Evolutionary conservation across 2,329 filamentous ascomycete species (phyloP), one percentile per base, ranked within the genome.

Genomic region (Ceratocystis ficicola): DNA sequence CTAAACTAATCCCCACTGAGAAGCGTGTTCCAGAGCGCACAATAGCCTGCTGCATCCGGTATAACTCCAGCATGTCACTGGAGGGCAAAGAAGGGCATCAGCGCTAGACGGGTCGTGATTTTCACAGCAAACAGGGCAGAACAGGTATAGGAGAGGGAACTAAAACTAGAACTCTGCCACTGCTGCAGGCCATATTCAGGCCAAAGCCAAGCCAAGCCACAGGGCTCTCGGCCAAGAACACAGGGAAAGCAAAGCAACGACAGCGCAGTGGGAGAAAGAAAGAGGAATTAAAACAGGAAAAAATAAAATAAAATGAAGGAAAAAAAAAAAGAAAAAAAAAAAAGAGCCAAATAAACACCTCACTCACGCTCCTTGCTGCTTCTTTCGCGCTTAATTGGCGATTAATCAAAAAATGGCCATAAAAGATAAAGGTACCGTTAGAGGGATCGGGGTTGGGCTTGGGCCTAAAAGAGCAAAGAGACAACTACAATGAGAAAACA

Each of bases 141-240:
- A 41, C 36, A 41, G 36, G 36, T 1, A 41, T 12, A 41, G 36
- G 36, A 52, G 22, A n/a, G 22, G 22, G 48, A 52, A 22, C 50
- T 22, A 12, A 55, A 22, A 55, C 50, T 55, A 55, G 50, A 55
- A 10, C 50, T 55, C 20, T 15, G 25, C 50, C 25, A 28, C 50
- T 28, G 20, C 50, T 55, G 5, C 50, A 55, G 50, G 50, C 50
- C 50, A 55, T 22, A 55, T 55, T 55, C 50, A 15, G 50, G 50
- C 50, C 50, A 55, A 55, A 55, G 50, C 50, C 50, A 55, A 15
- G 50, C 48, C 48, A 52, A 52, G 48, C 48, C 48, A 52, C 48
- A 52, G 48, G 48, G 48, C 48, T 52, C 48, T 20, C 2, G 48
- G 17, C 48, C 48, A 52, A 52, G 48, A 52, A 25, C n/a, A n/a